Evolutionary conservation across 2,329 filamentous ascomycete genomes (phyloP).

Genomic region (Aspergillus floridensis): DNA sequence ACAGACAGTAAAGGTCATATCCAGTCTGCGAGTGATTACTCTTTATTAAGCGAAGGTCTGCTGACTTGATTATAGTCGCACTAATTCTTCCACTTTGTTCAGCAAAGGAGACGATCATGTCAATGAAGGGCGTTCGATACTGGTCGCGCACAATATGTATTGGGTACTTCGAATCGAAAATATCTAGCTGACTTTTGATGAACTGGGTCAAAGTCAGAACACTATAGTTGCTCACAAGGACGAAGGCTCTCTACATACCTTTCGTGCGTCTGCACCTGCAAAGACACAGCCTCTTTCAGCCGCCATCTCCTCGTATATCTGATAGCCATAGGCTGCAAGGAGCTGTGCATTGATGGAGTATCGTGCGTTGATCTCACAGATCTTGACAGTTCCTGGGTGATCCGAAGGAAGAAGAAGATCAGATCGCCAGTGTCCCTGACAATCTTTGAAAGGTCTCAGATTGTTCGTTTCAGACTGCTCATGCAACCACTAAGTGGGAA

Average conservation of each 20-base stretch:
- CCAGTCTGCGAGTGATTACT: not conserved
- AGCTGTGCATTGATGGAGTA: slow-evolving; percentile 3
- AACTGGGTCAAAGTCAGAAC: not conserved
- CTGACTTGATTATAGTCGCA: not conserved
- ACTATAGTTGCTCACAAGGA: not conserved
- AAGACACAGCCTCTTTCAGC: slow-evolving; percentile 6
- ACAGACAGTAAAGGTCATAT: slow-evolving; percentile 14
- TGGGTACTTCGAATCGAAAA: slow-evolving; percentile 1
- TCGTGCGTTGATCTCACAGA: slow-evolving; percentile 22
- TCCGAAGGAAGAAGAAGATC: slow-evolving; percentile 15
- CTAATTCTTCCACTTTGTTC: not conserved
- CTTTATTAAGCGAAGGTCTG: not conserved
- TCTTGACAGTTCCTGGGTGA: slow-evolving; percentile 9
- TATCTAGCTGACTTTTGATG: not conserved
- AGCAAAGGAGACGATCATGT: not conserved
- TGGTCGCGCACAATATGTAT: slow-evolving; percentile 4
- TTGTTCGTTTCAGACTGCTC: not conserved
- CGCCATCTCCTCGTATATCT: slow-evolving; percentile 2
- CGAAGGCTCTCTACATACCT: not conserved
- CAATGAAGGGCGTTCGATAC: not conserved
- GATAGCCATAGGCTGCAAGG: slow-evolving; percentile 1
- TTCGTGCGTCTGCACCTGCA: not conserved
- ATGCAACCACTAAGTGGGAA: slow-evolving; percentile 7
- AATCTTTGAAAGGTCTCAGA: slow-evolving; percentile 10
- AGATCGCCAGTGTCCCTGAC: slow-evolving; percentile 19